Evolutionary conservation across 1,284 basidiomycete species (phyloP), one percentile per base, ranked within the genome.

Genomic region (Pulveroboletus sp.): DNA sequence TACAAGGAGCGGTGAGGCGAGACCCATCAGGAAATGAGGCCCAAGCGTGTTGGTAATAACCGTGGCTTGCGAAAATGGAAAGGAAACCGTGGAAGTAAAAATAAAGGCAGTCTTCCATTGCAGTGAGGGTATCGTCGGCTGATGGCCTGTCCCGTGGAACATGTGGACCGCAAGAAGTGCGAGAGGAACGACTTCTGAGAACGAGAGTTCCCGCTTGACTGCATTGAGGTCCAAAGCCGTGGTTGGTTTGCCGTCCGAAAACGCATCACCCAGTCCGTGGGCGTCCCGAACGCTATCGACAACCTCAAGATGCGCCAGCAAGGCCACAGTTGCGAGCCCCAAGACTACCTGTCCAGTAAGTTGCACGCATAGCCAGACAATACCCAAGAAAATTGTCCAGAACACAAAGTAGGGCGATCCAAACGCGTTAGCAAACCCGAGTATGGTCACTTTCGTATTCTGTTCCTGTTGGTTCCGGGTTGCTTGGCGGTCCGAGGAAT

Each of bases 101-200:
- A 94, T 63, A 73, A 98, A 99, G 0, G 92, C 96, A 1, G 89
- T 75, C 71, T 98, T 96, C 97, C 97, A 99, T 68, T 99, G 96
- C 54, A 99, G 87, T 10, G 92, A 89, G 1, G 93, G 82, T 42
- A 99, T 81, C 0, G 90, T 90, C 0, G 94, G 83, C 74, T 98
- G 95, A 69, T 99, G 96, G 2, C 96, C 96, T 0, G 96, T 97
- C 0, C 83, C 78, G 71, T 92, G 94, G 81, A 96, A 98, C 10
- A 83, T 74, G 53, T 92, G 79, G 45, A 89, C 71, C 0, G 85
- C 87, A n/a, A 95, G 79, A 8, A 96, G 79, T 2, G 89, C 87
- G 20, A 96, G 70, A 0, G 88, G 86, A 2, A 85, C 78, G 29
- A 90, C 74, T 60, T 94, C 91, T 2, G 80, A 74, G 72, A 96